A percentile compares a stretch with the other conserved stretches of the same genome.
phyloP scores from a whole-genome alignment of 2,329 filamentous ascomycete species.

The Alternaria metachromatica region DNA sequence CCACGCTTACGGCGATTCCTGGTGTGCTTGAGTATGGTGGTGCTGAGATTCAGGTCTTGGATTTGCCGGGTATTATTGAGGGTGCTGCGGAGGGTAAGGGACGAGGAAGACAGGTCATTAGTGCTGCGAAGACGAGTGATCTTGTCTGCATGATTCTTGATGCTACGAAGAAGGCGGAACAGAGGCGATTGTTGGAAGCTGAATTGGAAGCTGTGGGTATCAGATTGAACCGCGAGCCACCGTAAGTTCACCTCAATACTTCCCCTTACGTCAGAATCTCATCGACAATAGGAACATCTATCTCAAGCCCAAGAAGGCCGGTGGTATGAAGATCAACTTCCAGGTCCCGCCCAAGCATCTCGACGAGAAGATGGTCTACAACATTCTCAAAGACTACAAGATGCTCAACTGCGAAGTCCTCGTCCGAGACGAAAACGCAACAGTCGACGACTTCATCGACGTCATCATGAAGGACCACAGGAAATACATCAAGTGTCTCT shows the following conservation, averaged over 20 bases:
- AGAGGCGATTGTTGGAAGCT: conserved; percentile 85
- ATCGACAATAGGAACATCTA: conserved; percentile 81
- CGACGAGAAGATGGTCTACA: conserved; percentile 98
- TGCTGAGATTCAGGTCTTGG: conserved; percentile 96
- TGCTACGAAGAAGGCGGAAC: conserved; percentile 94
- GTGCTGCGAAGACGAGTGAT: conserved; percentile 97
- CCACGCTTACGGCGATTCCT: conserved; percentile 94
- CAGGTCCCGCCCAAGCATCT: conserved; percentile 84
- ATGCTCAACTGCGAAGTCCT: conserved; percentile 97
- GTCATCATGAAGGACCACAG: conserved; percentile 99
- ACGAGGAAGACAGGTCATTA: conserved; percentile 93
- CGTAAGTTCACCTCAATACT: conserved; percentile 57
- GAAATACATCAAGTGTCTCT: conserved; percentile 93
- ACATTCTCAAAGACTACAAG: conserved; percentile 98
- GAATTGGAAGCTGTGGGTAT: conserved; percentile 97
- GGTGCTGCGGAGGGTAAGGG: conserved; percentile 96
- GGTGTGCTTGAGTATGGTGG: conserved; percentile 97
- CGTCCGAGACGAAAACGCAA: conserved; percentile 88
- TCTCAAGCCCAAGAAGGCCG: conserved; percentile 92
- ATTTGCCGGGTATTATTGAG: conserved; percentile 98
- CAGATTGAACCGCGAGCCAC: conserved; percentile 86
- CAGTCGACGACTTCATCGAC: conserved; percentile 98
- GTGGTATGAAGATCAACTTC: conserved; percentile 99
- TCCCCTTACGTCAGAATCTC: neutral
- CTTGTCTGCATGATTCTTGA: conserved; percentile 96